Base-by-base conservation (phyloP, 2,329 filamentous ascomycete genomes). In the Talaromyces sp. region DNA sequence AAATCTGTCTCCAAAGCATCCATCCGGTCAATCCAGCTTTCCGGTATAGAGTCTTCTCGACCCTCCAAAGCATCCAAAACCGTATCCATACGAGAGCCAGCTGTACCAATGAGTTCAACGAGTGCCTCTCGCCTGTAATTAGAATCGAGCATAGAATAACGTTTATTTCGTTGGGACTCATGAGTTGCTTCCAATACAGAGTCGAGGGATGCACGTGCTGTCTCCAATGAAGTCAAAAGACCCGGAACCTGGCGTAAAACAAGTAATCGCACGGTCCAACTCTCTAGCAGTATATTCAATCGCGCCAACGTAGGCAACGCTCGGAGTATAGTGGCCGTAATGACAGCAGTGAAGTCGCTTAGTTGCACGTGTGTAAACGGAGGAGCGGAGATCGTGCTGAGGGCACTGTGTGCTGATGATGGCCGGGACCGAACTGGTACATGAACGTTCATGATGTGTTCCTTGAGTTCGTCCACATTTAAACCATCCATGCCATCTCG, bases 301-400 rank as follows among this genome's bases (percentile, higher is more conserved):
- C 85, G 88, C 10, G 92, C 90, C 48, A 97, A 80, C 66, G 90
- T 89, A 1, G 95, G 95, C 22, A 99, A 83, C 3, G 92, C 88
- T 73, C 95, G 91, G n/a, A 99, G 80, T 19, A 97, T 90, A 39
- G 94, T 96, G 33, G 93, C 91, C 1, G 95, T 97, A 64, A 98
- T 86, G 56, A 98, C 85, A 27, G 94, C 92, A 9, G 92, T 93
- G 72, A 97, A 87, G 76, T 98, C 95, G 71, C 95, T 93, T 82
- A 98, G 87, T 67, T 85, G 88, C 67, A 85, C 86, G 76, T 91
- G 91, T 48, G 82, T 77, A 63, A 77, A 73, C 62, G 75, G 72
- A 48, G 75, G 72, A 63, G 73, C 75, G 73, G 33, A 70, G 64
- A 74, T 78, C 58, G 81, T 83, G 45, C 61, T 66, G 16, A 78